Conservation (phyloP, 371 early-diverging fungal genomes). For the Rhizopus stolonifer region DNA sequence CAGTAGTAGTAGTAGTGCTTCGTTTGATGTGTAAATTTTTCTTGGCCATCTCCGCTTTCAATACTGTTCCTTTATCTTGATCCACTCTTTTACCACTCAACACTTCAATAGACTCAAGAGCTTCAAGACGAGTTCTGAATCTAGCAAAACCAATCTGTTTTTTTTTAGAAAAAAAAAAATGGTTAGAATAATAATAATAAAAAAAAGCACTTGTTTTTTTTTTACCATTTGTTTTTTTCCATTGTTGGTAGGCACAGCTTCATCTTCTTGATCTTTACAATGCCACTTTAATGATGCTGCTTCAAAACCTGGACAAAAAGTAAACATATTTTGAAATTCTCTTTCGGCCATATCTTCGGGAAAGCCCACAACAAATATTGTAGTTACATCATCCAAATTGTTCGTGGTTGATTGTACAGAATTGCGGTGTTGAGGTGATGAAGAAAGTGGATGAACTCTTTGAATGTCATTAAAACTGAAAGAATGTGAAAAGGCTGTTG, state of each 20-base stretch:
- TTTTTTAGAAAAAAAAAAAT: background rate
- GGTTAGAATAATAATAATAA: background rate
- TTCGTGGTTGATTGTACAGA: conserved; percentile 13
- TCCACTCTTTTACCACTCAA: conserved; percentile 41
- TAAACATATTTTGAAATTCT: conserved; percentile 98
- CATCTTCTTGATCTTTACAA: conserved; percentile 57
- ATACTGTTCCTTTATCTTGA: conserved; percentile 31
- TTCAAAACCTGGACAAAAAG: conserved; percentile 92
- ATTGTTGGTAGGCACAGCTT: conserved; percentile 14
- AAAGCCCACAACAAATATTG: conserved; percentile 97
- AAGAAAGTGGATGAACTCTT: conserved; percentile 27
- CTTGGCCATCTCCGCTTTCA: conserved; percentile 54
- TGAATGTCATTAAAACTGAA: conserved; percentile 27
- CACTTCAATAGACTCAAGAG: conserved; percentile 34
- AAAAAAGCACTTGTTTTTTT: background rate
- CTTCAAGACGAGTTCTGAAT: conserved; percentile 41
- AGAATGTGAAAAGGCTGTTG: conserved; percentile 23
- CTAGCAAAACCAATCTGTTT: conserved; percentile 45
- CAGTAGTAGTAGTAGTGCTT: background rate
- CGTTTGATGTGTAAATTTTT: conserved; percentile 50
- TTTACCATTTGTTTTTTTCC: conserved; percentile 85
- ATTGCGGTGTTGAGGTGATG: conserved; percentile 11
- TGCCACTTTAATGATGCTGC: conserved; percentile 91
- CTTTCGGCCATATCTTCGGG: conserved; percentile 96
- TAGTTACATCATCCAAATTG: conserved; percentile 71